Conservation (phyloP, 2,329 filamentous ascomycete genomes). For the Pestalotiopsis sp. region DNA sequence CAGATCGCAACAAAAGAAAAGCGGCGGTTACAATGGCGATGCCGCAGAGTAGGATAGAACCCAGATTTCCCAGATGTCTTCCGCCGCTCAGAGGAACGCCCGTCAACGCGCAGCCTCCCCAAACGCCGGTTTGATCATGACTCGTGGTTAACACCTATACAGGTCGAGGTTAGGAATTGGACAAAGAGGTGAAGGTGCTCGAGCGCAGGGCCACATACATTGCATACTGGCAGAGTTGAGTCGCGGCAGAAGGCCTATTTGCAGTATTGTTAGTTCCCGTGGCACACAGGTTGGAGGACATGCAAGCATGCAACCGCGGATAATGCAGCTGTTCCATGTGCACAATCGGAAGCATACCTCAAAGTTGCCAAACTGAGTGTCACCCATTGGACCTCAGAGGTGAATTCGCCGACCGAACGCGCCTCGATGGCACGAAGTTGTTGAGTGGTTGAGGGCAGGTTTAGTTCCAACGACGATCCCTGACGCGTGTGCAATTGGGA, state of each 20-base stretch:
- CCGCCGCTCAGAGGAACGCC: slow-evolving; percentile 74
- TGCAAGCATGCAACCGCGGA: neutral
- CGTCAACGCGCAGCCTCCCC: slow-evolving; percentile 73
- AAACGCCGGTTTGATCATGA: slow-evolving; percentile 60
- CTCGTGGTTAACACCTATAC: slow-evolving; percentile 63
- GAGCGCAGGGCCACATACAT: slow-evolving; percentile 59
- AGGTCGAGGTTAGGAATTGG: slow-evolving; percentile 7
- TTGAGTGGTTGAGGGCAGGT: neutral
- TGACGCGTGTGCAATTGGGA: neutral
- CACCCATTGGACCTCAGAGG: slow-evolving; percentile 51
- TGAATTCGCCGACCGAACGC: slow-evolving; percentile 23
- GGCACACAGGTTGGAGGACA: slow-evolving; percentile 2
- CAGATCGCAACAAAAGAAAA: slow-evolving; percentile 77
- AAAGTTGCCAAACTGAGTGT: slow-evolving; percentile 65
- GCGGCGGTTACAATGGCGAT: slow-evolving; percentile 71
- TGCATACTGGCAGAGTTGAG: slow-evolving; percentile 82
- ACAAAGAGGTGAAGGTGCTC: neutral
- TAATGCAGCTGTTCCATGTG: neutral
- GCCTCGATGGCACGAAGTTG: neutral
- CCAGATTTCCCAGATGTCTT: slow-evolving; percentile 75
- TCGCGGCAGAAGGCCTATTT: slow-evolving; percentile 79
- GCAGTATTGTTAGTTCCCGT: slow-evolving; percentile 22
- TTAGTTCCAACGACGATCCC: slow-evolving; percentile 6
- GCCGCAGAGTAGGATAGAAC: slow-evolving; percentile 84
- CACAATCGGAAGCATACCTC: slow-evolving; percentile 43